Conservation (phyloP, 75 land plant species). For the Chamaecyparis obtusa region DNA sequence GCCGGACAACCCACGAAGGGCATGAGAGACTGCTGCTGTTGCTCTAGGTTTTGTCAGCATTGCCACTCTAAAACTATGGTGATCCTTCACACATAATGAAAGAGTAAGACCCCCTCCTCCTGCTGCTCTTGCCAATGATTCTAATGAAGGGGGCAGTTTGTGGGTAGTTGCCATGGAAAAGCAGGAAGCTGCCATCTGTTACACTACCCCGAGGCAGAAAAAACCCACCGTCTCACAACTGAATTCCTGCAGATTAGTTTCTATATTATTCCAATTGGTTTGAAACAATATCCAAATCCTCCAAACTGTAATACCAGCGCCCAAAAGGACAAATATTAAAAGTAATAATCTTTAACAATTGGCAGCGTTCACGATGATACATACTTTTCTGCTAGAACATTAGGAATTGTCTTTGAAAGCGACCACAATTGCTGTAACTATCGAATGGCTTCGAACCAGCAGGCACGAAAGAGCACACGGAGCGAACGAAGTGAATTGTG, state of each 20-base stretch:
- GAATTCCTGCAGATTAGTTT: neutral
- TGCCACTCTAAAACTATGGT: neutral
- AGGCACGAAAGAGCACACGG: neutral
- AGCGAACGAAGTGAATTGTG: neutral
- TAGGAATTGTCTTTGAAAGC: neutral
- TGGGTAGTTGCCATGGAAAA: conserved; percentile 8
- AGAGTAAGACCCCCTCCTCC: neutral
- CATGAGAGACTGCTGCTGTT: neutral
- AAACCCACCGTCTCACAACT: neutral
- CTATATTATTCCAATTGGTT: neutral
- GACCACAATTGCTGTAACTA: neutral
- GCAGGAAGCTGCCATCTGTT: conserved; percentile 2
- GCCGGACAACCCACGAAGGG: neutral
- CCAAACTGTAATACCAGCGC: neutral
- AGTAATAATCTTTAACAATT: neutral
- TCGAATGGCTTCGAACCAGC: neutral
- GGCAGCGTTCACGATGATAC: neutral
- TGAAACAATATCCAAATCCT: neutral
- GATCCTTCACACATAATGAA: neutral
- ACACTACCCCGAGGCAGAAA: neutral
- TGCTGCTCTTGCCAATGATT: neutral
- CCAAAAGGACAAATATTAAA: neutral
- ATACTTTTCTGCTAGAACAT: neutral
- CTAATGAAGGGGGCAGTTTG: neutral
- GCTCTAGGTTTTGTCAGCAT: neutral